Percentiles rank a stretch among this genome's conserved stretches.
Evolutionary conservation across 306 rosid species (phyloP).

Genomic region (Ceratonia siliqua): DNA sequence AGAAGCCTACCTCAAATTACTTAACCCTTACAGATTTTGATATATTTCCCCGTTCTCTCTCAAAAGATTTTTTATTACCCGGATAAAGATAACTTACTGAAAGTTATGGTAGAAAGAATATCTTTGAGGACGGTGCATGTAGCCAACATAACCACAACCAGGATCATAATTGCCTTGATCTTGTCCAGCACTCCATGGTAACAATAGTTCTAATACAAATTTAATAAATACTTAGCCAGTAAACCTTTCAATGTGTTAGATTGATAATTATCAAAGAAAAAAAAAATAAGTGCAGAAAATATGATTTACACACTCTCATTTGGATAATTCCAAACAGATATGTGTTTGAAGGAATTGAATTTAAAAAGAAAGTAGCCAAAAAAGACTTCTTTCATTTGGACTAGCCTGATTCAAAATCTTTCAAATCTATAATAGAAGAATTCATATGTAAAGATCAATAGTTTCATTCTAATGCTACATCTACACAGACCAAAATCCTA

Average conservation of each 20-base stretch:
- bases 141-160: slow-evolving; percentile 1
- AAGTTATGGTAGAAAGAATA: neutral
- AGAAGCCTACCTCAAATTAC: slow-evolving; percentile 13
- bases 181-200: neutral
- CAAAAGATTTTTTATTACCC: neutral
- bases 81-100: neutral
- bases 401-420: neutral
- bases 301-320: neutral
- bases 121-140: neutral
- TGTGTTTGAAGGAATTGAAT: neutral
- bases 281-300: neutral
- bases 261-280: neutral
- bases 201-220: neutral
- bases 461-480: neutral
- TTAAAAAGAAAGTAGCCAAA: neutral
- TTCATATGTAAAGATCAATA: neutral
- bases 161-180: neutral
- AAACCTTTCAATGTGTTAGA: neutral
- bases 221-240: neutral
- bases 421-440: neutral
- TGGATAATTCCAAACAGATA: neutral
- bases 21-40: slow-evolving; percentile 6
- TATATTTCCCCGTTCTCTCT: neutral
- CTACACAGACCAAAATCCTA: neutral
- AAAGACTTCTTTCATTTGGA: neutral